These are phyloP conservation scores for Ascodesmis nigricans DNA, from an alignment of 495 filamentous ascomycete genomes.

Conservation along the genomic window DNA sequence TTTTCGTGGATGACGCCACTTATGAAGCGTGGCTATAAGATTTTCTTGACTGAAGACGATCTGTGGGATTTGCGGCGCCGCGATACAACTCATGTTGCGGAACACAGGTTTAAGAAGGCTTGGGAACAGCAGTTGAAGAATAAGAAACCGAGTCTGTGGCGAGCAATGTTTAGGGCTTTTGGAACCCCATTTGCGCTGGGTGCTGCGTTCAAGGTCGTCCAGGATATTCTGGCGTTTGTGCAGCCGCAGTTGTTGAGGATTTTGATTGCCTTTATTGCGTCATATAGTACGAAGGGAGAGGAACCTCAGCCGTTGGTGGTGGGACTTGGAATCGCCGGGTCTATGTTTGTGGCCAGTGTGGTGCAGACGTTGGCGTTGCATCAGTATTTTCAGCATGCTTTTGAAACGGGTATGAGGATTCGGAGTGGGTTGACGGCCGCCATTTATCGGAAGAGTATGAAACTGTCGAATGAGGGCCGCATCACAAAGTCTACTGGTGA, in stretches of 20 bases:
- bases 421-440: constrained; percentile 71
- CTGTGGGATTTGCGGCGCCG: constrained; percentile 73
- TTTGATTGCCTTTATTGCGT: constrained; percentile 69
- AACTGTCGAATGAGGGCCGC: constrained; percentile 78
- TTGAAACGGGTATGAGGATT: constrained; percentile 90
- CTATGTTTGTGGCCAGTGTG: constrained; percentile 78
- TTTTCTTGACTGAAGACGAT: constrained; percentile 86
- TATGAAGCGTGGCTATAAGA: constrained; percentile 88
- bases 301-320: constrained; percentile 53
- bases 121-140: constrained; percentile 61
- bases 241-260: constrained; percentile 80
- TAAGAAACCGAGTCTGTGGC: constrained; percentile 67
- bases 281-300: constrained; percentile 37
- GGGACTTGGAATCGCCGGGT: constrained; percentile 70
- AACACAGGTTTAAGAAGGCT: constrained; percentile 39
- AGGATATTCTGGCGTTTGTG: constrained; percentile 63
- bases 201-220: constrained; percentile 60
- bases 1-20: constrained; percentile 98
- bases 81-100: constrained; percentile 55
- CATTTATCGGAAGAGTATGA: constrained; percentile 80
- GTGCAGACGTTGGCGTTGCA: constrained; percentile 62
- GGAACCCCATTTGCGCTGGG: constrained; percentile 63
- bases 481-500: constrained; percentile 85
- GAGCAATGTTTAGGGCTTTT: constrained; percentile 70
- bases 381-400: constrained; percentile 90